Percentiles rank a stretch among this genome's conserved stretches.
Evolutionary conservation across 2,329 filamentous ascomycete genomes (phyloP).

Genomic region (Epichloe gansuensis): DNA sequence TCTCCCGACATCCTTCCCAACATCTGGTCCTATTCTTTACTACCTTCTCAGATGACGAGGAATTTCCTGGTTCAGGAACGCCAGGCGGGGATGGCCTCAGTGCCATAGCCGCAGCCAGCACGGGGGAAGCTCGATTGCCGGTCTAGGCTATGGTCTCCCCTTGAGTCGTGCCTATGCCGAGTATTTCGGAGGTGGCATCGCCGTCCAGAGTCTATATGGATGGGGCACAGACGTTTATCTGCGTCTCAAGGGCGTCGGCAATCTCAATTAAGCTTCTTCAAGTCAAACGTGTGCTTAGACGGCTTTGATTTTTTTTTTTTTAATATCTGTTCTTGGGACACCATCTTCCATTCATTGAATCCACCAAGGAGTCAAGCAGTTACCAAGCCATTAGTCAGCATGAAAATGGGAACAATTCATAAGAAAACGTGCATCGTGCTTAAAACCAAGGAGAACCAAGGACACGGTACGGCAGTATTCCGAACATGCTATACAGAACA

Average conservation of each 20-base stretch:
- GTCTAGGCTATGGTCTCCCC: constrained; percentile 84
- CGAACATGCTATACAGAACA: too few relatives aligned
- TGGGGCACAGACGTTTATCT: constrained; percentile 72
- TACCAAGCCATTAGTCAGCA: too few relatives aligned
- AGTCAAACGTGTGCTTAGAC: not conserved
- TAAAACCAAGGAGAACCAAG: too few relatives aligned
- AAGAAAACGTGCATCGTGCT: too few relatives aligned
- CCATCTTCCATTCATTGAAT: too few relatives aligned
- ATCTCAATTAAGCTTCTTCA: constrained; percentile 24
- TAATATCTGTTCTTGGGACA: too few relatives aligned
- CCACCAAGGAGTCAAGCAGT: too few relatives aligned
- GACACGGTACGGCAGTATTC: too few relatives aligned
- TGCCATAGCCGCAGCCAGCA: constrained; percentile 59
- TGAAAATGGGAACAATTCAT: too few relatives aligned
- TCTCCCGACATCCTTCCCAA: constrained; percentile 69
- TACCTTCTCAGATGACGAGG: constrained; percentile 62
- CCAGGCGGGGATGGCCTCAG: constrained; percentile 53
- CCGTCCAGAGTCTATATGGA: constrained; percentile 88
- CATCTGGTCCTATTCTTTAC: constrained; percentile 98
- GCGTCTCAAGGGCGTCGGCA: constrained; percentile 49
- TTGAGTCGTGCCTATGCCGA: constrained; percentile 89
- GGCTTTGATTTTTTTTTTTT: too few relatives aligned
- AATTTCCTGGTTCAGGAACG: constrained; percentile 27
- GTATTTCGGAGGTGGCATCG: constrained; percentile 93
- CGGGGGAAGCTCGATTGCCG: constrained; percentile 78